These are phyloP conservation scores for Gossypium lobatum DNA, from an alignment of 441 rosid genomes.

Conservation along the genomic window DNA sequence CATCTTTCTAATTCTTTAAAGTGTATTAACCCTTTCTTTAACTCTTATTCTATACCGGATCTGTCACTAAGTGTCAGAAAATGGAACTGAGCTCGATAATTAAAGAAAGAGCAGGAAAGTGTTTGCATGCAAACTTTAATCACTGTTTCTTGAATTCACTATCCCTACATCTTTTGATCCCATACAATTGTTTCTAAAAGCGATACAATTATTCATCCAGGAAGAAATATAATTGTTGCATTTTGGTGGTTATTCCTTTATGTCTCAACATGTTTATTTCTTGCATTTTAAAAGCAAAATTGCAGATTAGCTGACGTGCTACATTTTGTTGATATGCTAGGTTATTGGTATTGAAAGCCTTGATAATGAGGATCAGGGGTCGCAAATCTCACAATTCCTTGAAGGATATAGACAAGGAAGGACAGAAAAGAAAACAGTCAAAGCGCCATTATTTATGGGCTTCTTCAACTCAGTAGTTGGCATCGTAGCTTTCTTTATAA, in stretches of 20 bases:
- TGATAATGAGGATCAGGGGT: slow-evolving; percentile 57
- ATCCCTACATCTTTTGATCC: background rate
- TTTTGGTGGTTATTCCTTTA: background rate
- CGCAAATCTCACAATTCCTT: slow-evolving; percentile 62
- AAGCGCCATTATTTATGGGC: slow-evolving; percentile 65
- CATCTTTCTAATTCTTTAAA: background rate
- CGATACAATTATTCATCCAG: background rate
- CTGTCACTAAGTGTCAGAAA: background rate
- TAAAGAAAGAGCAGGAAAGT: background rate
- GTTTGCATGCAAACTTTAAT: background rate
- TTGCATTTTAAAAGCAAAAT: background rate
- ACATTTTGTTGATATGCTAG: slow-evolving; percentile 26
- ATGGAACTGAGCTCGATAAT: background rate
- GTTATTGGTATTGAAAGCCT: slow-evolving; percentile 51
- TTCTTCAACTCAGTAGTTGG: slow-evolving; percentile 61
- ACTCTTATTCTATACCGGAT: background rate
- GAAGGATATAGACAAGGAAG: slow-evolving; percentile 73
- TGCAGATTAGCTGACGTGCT: background rate
- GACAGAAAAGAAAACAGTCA: slow-evolving; percentile 44
- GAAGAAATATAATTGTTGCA: background rate
- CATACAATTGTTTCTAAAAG: background rate
- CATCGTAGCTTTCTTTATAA: slow-evolving; percentile 37
- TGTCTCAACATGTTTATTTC: background rate
- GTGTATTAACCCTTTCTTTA: background rate
- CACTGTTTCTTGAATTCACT: background rate